Evolutionary conservation across 116 monocot genomes (phyloP).

Genomic region (Phalaenopsis hybrid): DNA sequence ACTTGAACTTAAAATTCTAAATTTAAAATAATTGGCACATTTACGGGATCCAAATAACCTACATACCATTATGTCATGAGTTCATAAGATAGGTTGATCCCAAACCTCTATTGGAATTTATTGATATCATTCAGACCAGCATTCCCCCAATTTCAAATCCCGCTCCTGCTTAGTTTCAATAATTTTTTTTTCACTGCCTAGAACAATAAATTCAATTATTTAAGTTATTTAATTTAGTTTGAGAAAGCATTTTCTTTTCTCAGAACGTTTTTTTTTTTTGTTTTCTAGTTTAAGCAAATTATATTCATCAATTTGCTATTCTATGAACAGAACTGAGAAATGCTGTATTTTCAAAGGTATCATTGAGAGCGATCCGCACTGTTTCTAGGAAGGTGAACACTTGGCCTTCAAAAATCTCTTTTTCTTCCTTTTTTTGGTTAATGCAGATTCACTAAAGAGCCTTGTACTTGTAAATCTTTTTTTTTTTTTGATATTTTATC

Average conservation of each 20-base stretch:
- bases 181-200: too few species aligned
- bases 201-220: too few species aligned
- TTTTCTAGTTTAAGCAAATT: background rate
- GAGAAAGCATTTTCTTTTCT: background rate
- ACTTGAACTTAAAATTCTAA: too few species aligned
- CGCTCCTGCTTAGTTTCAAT: too few species aligned
- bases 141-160: too few species aligned
- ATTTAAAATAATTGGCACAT: too few species aligned
- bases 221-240: background rate
- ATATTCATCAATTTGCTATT: constrained; percentile 4
- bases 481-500: background rate
- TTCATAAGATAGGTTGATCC: too few species aligned
- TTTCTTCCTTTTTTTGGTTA: background rate
- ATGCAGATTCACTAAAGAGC: background rate
- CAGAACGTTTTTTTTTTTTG: background rate
- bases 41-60: too few species aligned
- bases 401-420: background rate
- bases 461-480: background rate
- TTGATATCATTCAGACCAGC: too few species aligned
- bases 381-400: constrained; percentile 82
- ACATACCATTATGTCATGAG: too few species aligned
- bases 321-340: constrained; percentile 65
- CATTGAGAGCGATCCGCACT: constrained; percentile 78
- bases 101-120: too few species aligned
- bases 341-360: constrained; percentile 94